Conservation (phyloP, 2,329 filamentous ascomycete genomes). For the Curvularia hawaiiensis region DNA sequence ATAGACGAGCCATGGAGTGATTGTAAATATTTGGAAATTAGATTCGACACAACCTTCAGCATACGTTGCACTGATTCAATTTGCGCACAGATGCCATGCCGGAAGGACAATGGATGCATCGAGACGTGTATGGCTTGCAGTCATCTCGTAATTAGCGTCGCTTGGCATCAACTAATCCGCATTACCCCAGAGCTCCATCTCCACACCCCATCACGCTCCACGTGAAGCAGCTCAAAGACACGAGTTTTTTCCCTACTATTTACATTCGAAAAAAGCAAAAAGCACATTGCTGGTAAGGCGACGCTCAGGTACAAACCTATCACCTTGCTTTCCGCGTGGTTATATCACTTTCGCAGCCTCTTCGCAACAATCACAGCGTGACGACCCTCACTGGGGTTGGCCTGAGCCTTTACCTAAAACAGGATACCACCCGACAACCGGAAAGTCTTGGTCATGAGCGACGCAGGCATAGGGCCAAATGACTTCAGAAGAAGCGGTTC, state of each 20-base stretch:
- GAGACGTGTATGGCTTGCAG: not conserved
- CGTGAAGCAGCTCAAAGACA: not conserved
- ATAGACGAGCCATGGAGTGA: not conserved
- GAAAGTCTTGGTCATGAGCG: conserved; percentile 1
- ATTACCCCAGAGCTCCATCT: conserved; percentile 16
- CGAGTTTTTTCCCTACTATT: not conserved
- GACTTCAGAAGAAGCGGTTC: conserved; percentile 3
- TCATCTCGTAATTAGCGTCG: conserved; percentile 2
- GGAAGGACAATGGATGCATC: not conserved
- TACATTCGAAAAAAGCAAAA: not conserved
- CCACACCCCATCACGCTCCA: conserved; percentile 9
- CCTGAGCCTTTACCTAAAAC: conserved; percentile 6
- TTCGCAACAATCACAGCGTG: conserved; percentile 3
- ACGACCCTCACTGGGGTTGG: conserved; percentile 1
- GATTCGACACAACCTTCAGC: not conserved
- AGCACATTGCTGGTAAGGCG: rapidly evolving
- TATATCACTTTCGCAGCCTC: not conserved
- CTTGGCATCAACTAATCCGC: conserved; percentile 13
- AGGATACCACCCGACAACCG: conserved; percentile 12
- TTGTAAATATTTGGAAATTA: not conserved
- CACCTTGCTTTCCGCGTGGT: no score
- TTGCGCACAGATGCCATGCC: conserved; percentile 2
- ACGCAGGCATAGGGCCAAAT: conserved; percentile 4
- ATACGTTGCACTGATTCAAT: not conserved
- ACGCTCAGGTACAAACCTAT: no score